These are phyloP conservation scores for Triangularia verruculosa DNA, from an alignment of 2,329 filamentous ascomycete species.

Conservation along the genomic window DNA sequence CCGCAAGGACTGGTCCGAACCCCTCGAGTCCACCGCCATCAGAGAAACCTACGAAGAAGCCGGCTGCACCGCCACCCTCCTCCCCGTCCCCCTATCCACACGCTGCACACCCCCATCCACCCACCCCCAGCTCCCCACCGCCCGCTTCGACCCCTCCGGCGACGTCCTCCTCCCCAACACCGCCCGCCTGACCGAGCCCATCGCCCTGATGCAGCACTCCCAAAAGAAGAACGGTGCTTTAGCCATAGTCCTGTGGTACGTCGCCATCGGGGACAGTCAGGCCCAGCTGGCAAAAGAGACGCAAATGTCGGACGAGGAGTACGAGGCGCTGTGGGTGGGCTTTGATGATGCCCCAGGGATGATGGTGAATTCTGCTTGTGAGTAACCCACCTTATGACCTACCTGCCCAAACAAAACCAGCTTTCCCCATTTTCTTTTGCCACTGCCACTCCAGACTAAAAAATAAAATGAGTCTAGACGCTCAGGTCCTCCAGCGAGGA, in stretches of 20 bases:
- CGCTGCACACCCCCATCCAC: conserved; percentile 10
- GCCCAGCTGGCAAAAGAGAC: not conserved
- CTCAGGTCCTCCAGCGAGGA: not conserved
- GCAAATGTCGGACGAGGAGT: conserved; percentile 19
- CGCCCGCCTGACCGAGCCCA: conserved; percentile 18
- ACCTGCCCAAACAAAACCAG: too few species aligned
- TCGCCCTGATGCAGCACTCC: conserved; percentile 21
- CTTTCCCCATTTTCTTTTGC: too few species aligned
- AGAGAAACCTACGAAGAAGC: conserved; percentile 25
- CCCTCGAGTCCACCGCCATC: conserved; percentile 14
- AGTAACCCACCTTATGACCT: not conserved
- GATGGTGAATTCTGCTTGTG: conserved; percentile 7
- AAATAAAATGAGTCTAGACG: too few species aligned
- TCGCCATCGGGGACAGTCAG: conserved; percentile 16
- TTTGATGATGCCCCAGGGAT: conserved; percentile 12
- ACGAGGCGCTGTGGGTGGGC: conserved; percentile 15
- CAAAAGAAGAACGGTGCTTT: conserved; percentile 18
- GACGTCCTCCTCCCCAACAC: conserved; percentile 9
- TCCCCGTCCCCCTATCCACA: conserved; percentile 16
- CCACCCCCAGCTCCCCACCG: conserved; percentile 1
- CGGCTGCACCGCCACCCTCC: conserved; percentile 11
- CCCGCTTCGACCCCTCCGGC: conserved; percentile 2
- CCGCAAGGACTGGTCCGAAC: conserved; percentile 22
- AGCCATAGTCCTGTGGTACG: conserved; percentile 20
- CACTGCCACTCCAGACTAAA: too few species aligned